Evolutionary conservation across 345 rosid species (phyloP), one percentile per base, ranked within the genome.

Genomic region (Limnanthes douglasii): DNA sequence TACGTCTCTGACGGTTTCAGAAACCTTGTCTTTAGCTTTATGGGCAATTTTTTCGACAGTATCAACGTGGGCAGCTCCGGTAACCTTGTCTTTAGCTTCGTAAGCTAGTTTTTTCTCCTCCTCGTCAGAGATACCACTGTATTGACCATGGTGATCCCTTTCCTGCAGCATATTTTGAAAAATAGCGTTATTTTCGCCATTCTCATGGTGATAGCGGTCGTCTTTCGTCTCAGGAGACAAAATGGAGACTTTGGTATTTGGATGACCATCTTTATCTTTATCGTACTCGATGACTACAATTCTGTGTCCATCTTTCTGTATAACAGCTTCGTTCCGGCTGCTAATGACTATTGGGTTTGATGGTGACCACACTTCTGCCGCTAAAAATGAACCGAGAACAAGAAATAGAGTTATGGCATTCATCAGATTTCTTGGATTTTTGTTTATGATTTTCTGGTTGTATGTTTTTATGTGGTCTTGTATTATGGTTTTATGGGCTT

Each of bases 241-340:
- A 55, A 77, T 57, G 1, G 61, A 70, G 15, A 74, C 60, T 53
- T 77, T 77, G 24, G 85, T 77, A 33, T 66, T 80, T n/a, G n/a
- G n/a, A n/a, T n/a, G n/a, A 24, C 43, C 68, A 31, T 74, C 62
- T 9, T 73, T 81, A 18, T 59, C 48, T 24, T 72, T 44, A 6
- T 80, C 94, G 32, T 52, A 74, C 61, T 77, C 82, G 8, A 84
- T 84, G 2, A 75, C 73, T 4, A 84, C 62, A 1, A 69, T 65
- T 10, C 68, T 57, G 31, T 72, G 86, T 3, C 84, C 95, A 21
- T 68, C 78, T 57, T 72, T 77, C 9, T 76, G 60, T 14, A 74
- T 65, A 11, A 72, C 75, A n/a, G n/a, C n/a, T 20, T 63, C 66
- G 4, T 48, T 69, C 6, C 40, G 26, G 9, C 32, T 21, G 12